These are phyloP conservation scores for Xerocomus potaroensis DNA, from an alignment of 768 basidiomycete species.

Conservation along the genomic window DNA sequence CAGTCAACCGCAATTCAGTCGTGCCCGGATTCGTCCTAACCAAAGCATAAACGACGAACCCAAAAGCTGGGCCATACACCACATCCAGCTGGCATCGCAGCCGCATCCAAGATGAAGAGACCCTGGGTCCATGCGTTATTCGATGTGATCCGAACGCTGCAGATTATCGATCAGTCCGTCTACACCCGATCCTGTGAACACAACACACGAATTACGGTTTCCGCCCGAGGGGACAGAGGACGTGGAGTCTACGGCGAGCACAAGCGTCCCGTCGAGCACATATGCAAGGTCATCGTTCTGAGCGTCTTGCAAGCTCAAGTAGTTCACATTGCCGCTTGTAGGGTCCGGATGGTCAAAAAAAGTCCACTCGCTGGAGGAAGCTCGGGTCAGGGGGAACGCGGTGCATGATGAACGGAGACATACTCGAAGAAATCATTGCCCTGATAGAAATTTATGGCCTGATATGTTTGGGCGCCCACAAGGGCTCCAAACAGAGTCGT, in stretches of 20 bases:
- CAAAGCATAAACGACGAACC: conserved; percentile 25
- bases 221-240: conserved; percentile 44
- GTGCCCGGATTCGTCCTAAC: background rate
- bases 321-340: conserved; percentile 67
- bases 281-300: conserved; percentile 50
- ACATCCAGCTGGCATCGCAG: conserved; percentile 66
- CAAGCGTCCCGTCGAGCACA: conserved; percentile 45
- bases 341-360: conserved; percentile 62
- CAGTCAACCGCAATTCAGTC: background rate
- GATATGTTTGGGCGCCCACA: conserved; percentile 31
- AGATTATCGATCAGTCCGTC: background rate
- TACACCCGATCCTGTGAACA: background rate
- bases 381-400: background rate
- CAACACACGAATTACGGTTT: conserved; percentile 45
- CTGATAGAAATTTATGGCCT: conserved; percentile 32
- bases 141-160: conserved; percentile 63
- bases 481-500: conserved; percentile 28
- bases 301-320: conserved; percentile 45
- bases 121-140: conserved; percentile 55
- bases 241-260: conserved; percentile 59
- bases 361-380: conserved; percentile 48
- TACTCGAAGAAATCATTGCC: conserved; percentile 57
- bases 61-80: conserved; percentile 57
- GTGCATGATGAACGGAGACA: conserved; percentile 11
- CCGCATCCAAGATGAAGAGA: conserved; percentile 70